Percentiles rank a stretch among this genome's conserved stretches.
These are phyloP conservation scores for Trametes coccinea DNA, from an alignment of 768 basidiomycete genomes.

Conservation along the genomic window DNA sequence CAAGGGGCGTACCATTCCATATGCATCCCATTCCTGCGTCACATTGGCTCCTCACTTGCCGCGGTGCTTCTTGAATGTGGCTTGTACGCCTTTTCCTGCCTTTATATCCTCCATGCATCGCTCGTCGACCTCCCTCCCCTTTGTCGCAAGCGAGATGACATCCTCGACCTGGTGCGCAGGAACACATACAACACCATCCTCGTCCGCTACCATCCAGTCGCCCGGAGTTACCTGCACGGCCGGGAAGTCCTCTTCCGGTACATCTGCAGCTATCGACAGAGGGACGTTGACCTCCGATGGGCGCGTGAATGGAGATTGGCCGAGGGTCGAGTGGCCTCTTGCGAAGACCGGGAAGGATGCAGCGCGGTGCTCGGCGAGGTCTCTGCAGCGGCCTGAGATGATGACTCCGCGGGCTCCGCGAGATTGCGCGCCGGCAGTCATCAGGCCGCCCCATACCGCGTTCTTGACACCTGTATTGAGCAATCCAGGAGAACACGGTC, in stretches of 20 bases:
- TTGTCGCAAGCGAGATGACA: conserved; percentile 59
- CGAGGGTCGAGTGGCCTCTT: conserved; percentile 78
- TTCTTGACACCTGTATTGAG: conserved; percentile 58
- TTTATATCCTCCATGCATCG: conserved; percentile 74
- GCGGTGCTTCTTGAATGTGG: conserved; percentile 77
- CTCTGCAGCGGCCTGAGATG: conserved; percentile 84
- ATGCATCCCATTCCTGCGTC: neutral
- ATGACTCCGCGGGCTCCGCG: conserved; percentile 73
- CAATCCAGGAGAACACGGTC: too few relatives aligned
- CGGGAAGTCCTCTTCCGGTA: conserved; percentile 44
- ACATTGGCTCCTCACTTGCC: conserved; percentile 37
- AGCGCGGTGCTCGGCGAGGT: conserved; percentile 73
- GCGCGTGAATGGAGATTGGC: conserved; percentile 82
- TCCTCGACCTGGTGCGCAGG: conserved; percentile 52
- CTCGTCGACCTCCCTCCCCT: conserved; percentile 65
- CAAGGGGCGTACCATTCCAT: too few relatives aligned
- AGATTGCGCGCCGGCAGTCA: conserved; percentile 82
- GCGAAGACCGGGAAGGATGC: conserved; percentile 81
- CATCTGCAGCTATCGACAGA: conserved; percentile 44
- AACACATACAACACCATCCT: conserved; percentile 87
- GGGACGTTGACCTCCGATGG: conserved; percentile 75
- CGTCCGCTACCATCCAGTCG: conserved; percentile 85
- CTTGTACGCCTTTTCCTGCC: conserved; percentile 71
- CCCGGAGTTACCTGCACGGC: conserved; percentile 64
- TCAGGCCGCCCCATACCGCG: conserved; percentile 91